Evolutionary conservation across 192 early-diverging fungal genomes (phyloP).

Genomic region (Martensiomyces pterosporus): DNA sequence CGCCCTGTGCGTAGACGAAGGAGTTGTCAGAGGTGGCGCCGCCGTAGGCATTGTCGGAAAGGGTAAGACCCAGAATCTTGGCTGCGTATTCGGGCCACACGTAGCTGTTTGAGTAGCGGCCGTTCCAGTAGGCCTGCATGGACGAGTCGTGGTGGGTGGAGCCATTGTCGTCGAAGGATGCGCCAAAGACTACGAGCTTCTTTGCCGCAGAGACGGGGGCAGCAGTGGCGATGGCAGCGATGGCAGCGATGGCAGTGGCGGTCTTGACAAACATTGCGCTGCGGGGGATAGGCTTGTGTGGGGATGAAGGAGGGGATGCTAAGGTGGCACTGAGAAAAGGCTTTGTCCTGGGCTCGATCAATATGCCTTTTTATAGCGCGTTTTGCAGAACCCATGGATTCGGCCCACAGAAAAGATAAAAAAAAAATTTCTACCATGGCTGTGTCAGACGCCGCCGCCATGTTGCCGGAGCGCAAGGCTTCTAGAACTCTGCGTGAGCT

Average conservation of each 20-base stretch:
- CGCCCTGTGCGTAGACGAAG: not conserved
- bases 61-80: not conserved
- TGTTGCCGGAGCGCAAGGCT: too few relatives aligned
- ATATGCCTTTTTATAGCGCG: too few relatives aligned
- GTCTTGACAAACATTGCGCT: not conserved
- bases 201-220: not conserved
- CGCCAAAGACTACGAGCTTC: not conserved
- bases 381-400: too few relatives aligned
- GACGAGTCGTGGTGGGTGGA: not conserved
- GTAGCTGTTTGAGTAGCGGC: not conserved
- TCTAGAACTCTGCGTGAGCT: too few relatives aligned
- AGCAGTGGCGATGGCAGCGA: not conserved
- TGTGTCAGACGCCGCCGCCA: too few relatives aligned
- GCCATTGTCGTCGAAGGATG: not conserved
- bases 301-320: too few relatives aligned
- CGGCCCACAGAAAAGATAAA: too few relatives aligned
- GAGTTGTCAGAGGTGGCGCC: not conserved
- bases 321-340: too few relatives aligned
- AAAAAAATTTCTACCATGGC: too few relatives aligned
- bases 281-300: too few relatives aligned
- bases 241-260: not conserved
- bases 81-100: not conserved
- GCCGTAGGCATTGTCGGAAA: not conserved
- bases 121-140: not conserved
- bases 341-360: too few relatives aligned